Conservation (phyloP, 129 eudicot species). For the Pittosporum tobira region DNA sequence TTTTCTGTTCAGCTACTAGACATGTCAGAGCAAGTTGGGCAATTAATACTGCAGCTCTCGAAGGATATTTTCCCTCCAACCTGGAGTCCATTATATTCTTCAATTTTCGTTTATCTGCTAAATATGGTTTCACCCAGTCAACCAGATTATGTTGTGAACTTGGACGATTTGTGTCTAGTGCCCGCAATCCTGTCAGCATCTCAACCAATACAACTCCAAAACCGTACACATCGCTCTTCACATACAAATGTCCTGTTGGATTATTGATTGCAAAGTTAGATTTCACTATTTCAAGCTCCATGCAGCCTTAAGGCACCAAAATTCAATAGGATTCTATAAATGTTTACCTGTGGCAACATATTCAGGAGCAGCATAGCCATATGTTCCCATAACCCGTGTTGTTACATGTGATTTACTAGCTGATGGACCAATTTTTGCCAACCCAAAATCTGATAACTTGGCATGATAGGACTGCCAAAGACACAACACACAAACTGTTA, state of each 20-base stretch:
- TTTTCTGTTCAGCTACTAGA: constrained; percentile 52
- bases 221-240: constrained; percentile 89
- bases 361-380: constrained; percentile 76
- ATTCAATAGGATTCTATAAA: background rate
- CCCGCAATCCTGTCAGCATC: constrained; percentile 75
- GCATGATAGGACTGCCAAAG: constrained; percentile 49
- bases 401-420: constrained; percentile 59
- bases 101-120: constrained; percentile 51
- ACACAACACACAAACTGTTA: background rate
- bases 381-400: constrained; percentile 69
- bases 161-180: constrained; percentile 64
- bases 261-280: constrained; percentile 7
- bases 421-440: constrained; percentile 56
- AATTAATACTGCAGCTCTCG: constrained; percentile 48
- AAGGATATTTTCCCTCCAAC: constrained; percentile 80
- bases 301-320: background rate
- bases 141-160: constrained; percentile 40
- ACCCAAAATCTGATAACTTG: constrained; percentile 66
- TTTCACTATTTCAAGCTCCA: background rate
- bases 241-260: constrained; percentile 72
- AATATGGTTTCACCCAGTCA: constrained; percentile 72
- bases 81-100: constrained; percentile 68
- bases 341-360: constrained; percentile 63
- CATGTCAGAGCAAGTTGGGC: constrained; percentile 77
- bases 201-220: constrained; percentile 86